Evolutionary conservation across 768 basidiomycete genomes (phyloP), one percentile per base, ranked within the genome.

Genomic region (Boletellus ananas): DNA sequence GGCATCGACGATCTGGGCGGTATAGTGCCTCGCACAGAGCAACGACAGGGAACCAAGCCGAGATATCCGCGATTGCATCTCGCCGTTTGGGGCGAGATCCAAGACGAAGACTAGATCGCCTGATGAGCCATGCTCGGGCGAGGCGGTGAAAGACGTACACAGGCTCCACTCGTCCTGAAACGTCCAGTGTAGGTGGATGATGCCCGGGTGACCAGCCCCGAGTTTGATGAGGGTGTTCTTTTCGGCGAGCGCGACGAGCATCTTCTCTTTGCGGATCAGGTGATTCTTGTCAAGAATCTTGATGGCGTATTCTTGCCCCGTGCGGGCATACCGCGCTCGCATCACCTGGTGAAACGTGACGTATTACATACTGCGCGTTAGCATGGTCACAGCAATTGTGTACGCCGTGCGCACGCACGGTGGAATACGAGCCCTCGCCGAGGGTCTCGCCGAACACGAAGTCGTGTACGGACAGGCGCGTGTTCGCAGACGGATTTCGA

Each of bases 1-100:
- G 0, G 94, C 87, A 57, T 94, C 91, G 35, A 94, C 77, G 36
- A 98, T 78, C 60, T 96, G 93, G 0, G 95, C 94, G 1, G 87
- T 76, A 64, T 97, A 98, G 66, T 90, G 88, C 36, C 84, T 79
- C 0, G 88, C 78, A 47, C 90, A 94, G 6, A 71, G 59, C 6
- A 86, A 65, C 20, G 90, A 90, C 36, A 99, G 72, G 0, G 96
- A 97, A n/a, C 96, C 96, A 51, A 91, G 72, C 43, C 78, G 79
- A 4, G 79, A 79, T 56, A 90, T 81, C 29, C 85, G 74, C 0
- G 80, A 75, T 58, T 90, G 86, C 66, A 91, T 77, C 60, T 90
- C 87, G 13, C 88, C 90, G 63, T 90, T 89, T 11, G 74, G 69
- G 4, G 85, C 86, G 31, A 89, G 73, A 64, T 90, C 88, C 56